Percentiles rank a stretch among this genome's conserved stretches.
phyloP scores from a whole-genome alignment of 805 yeast genomes.

The Monosporozyma yasuniensis region DNA sequence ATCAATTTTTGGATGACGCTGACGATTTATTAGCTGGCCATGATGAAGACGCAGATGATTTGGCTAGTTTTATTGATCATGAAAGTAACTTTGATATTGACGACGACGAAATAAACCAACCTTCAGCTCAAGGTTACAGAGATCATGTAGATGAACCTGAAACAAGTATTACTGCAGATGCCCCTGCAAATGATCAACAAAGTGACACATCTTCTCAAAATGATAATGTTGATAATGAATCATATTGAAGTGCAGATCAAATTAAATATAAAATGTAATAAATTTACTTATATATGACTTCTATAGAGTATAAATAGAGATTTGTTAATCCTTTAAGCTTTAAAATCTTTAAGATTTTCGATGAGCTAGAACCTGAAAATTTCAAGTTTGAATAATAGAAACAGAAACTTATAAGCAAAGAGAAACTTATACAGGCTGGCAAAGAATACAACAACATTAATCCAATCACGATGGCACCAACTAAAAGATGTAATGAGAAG shows the following conservation, averaged over 20 bases:
- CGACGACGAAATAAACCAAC: slow-evolving; percentile 7
- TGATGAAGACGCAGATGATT: slow-evolving; percentile 43
- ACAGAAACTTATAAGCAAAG: background rate
- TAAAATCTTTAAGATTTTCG: background rate
- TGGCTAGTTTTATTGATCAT: slow-evolving; percentile 35
- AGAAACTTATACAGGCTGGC: background rate
- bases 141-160: slow-evolving; percentile 6
- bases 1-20: slow-evolving; percentile 31
- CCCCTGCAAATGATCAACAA: background rate
- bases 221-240: background rate
- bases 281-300: background rate
- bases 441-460: background rate
- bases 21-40: slow-evolving; percentile 30
- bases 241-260: background rate
- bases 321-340: background rate
- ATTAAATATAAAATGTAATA: background rate
- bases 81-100: slow-evolving; percentile 31
- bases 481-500: slow-evolving; percentile 2
- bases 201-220: slow-evolving; percentile 3
- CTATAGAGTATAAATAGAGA: background rate
- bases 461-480: background rate
- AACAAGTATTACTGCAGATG: background rate
- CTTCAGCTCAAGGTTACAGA: background rate
- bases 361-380: background rate
- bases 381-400: background rate